Base-by-base conservation (phyloP, 495 filamentous ascomycete genomes). In the Penicillium fimorum region DNA sequence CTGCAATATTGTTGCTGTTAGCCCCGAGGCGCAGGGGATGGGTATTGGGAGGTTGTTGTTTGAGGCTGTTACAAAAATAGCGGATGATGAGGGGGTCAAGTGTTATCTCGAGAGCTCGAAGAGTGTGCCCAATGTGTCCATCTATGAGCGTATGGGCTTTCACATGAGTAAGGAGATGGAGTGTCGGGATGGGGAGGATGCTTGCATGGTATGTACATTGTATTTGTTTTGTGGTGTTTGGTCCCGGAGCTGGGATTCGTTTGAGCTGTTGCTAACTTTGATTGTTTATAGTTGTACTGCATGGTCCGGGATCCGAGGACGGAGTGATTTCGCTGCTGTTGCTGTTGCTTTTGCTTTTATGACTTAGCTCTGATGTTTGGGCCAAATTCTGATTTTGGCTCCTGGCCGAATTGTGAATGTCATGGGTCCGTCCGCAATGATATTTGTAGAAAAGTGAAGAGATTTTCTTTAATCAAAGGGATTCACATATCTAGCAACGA, bases 1-100 rank as follows among this genome's bases (percentile, higher is more conserved):
- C 55, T 81, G 83, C 56, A 87, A 87, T 63, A 87, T 87, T 44
- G 83, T 87, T 59, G 83, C 84, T 7, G 83, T 87, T n/a, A 61
- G 79, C 32, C 83, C 84, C 0, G 77, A 76, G 44, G 74, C 74
- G 48, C 84, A 87, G 69, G 79, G 80, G 2, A 78, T 66, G 46
- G 84, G 85, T 0, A 71, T 87, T 18, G 85, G 84, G 32, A 79
- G 76, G 49, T 59, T 66, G 49, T 65, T 88, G 50, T 81, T 86
- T 66, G 68, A 80, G 65, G 70, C 79, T 42, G 80, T 87, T 20
- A 79, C 80, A 5, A 67, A 81, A 53, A 58, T 54, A 53, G 84
- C 85, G 17, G 84, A 87, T 67, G 45, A 54, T 44, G 82, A 87
- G 65, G 81, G 82, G 4, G 72, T 72, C 49, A 77, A 70, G 56